These are phyloP conservation scores for Jatropha multifida DNA, from an alignment of 441 rosid species.

Conservation along the genomic window DNA sequence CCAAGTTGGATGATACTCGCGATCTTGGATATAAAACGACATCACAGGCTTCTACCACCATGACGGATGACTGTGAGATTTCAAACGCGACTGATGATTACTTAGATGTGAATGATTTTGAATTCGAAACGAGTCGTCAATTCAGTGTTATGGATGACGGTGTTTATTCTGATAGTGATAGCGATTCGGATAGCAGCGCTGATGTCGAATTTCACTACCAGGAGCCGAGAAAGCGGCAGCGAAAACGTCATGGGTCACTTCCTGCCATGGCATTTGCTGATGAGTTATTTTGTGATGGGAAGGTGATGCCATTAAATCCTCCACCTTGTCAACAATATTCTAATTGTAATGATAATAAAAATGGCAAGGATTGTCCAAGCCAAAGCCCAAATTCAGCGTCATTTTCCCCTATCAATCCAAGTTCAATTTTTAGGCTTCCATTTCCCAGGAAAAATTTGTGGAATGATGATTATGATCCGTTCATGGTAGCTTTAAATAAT, in stretches of 20 bases:
- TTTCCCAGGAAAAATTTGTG: constrained; percentile 39
- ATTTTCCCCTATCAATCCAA: constrained; percentile 21
- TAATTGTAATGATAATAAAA: not conserved
- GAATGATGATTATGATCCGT: constrained; percentile 62
- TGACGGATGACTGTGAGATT: not conserved
- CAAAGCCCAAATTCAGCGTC: constrained; percentile 10
- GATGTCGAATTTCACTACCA: not conserved
- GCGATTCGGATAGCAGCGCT: constrained; percentile 9
- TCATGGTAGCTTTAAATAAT: constrained; percentile 45
- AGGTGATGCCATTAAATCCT: constrained; percentile 42
- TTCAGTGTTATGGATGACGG: not conserved
- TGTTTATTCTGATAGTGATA: not conserved
- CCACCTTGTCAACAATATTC: constrained; percentile 34
- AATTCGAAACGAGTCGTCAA: constrained; percentile 30
- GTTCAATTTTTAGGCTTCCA: constrained; percentile 20
- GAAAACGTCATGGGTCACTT: constrained; percentile 22
- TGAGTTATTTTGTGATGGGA: constrained; percentile 47
- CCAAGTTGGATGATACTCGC: not conserved
- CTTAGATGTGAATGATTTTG: constrained; percentile 14
- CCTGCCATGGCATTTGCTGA: constrained; percentile 54
- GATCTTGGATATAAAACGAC: constrained; percentile 3
- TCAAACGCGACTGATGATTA: not conserved
- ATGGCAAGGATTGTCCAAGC: not conserved
- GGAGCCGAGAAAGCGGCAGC: not conserved
- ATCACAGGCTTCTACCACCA: constrained; percentile 1